Evolutionary conservation across 2,329 filamentous ascomycete genomes (phyloP).

Genomic region (Fusarium tanahbumbuense): DNA sequence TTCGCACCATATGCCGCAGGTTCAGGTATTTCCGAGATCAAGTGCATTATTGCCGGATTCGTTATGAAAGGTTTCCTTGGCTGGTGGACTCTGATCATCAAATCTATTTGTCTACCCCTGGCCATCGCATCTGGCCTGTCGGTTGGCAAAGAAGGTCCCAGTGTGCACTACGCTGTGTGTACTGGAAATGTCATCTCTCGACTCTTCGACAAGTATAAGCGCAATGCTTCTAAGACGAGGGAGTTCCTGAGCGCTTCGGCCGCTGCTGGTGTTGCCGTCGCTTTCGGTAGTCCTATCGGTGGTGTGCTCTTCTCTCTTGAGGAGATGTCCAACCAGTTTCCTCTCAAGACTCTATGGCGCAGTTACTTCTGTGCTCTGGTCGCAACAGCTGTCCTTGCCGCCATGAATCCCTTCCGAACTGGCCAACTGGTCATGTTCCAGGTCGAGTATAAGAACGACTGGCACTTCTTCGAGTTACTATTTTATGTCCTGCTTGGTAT

Average conservation of each 20-base stretch:
- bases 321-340: conserved; percentile 97
- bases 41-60: conserved; percentile 98
- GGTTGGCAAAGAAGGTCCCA: conserved; percentile 96
- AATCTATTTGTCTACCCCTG: conserved; percentile 89
- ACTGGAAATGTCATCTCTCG: conserved; percentile 96
- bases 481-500: conserved; percentile 93
- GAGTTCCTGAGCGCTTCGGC: conserved; percentile 96
- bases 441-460: conserved; percentile 92
- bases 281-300: conserved; percentile 96
- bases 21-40: conserved; percentile 98
- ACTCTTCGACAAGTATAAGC: conserved; percentile 90
- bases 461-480: conserved; percentile 96
- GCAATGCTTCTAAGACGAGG: conserved; percentile 91
- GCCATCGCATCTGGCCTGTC: conserved; percentile 94
- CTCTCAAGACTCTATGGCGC: conserved; percentile 96
- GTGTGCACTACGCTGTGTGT: conserved; percentile 98
- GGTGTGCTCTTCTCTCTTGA: conserved; percentile 96
- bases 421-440: conserved; percentile 99
- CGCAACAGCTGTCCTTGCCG: conserved; percentile 89
- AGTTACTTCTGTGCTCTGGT: conserved; percentile 98
- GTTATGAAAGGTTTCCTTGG: conserved; percentile 99
- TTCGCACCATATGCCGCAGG: conserved; percentile 97
- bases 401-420: conserved; percentile 97
- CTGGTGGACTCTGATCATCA: conserved; percentile 91
- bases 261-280: conserved; percentile 93